Percentiles rank a stretch among this genome's conserved stretches.
Evolutionary conservation across 495 filamentous ascomycete species (phyloP).

Genomic region (Cudoniella acicularis): DNA sequence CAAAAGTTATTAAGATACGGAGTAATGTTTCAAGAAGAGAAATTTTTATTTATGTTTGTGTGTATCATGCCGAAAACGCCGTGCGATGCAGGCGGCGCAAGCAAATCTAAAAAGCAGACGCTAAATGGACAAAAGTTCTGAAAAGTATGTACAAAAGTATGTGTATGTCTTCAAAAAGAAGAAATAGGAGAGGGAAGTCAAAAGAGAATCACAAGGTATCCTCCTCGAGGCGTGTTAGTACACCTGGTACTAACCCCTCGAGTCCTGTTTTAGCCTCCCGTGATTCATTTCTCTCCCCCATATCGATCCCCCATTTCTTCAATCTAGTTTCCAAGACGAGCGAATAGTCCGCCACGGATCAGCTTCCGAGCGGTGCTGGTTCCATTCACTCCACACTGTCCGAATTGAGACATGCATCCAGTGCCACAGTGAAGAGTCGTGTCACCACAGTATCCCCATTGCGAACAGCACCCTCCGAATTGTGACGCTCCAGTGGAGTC

Average conservation of each 20-base stretch:
- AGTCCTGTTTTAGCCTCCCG: neutral
- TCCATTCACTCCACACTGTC: conserved; percentile 7
- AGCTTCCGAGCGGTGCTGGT: neutral
- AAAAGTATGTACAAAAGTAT: neutral
- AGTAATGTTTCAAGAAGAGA: too few relatives aligned
- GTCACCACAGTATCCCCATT: conserved; percentile 12
- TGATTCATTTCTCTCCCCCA: neutral
- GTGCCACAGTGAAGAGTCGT: conserved; percentile 6
- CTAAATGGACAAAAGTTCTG: neutral
- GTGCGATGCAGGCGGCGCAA: neutral
- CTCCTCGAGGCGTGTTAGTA: neutral
- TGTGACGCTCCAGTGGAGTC: neutral
- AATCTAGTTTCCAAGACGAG: too few relatives aligned
- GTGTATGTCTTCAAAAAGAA: too few relatives aligned
- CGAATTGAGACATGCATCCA: conserved; percentile 14
- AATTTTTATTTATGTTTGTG: too few relatives aligned
- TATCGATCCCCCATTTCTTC: neutral
- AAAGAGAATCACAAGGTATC: neutral
- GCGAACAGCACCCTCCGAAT: conserved; percentile 5
- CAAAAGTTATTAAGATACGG: too few relatives aligned
- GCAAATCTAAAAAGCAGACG: neutral
- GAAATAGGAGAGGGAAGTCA: too few relatives aligned
- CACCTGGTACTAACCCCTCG: neutral
- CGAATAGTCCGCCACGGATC: neutral
- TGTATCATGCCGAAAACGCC: neutral